Evolutionary conservation across 2,329 filamentous ascomycete genomes (phyloP), one percentile per base, ranked within the genome.

Genomic region (Aureobasidium musti): DNA sequence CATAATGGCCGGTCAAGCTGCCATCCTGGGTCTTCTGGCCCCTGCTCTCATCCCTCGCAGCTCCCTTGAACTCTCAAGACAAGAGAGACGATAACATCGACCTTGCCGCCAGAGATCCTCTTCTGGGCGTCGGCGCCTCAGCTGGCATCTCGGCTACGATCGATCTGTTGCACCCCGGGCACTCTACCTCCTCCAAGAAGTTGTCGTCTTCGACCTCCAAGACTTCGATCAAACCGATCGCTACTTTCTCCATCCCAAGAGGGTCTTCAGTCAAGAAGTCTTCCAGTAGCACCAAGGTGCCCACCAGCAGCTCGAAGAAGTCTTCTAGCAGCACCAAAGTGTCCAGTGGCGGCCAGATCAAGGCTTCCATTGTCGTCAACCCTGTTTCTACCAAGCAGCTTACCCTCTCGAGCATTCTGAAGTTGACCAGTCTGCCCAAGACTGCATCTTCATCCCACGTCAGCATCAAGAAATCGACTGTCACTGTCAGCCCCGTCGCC

Each of bases 1-100:
- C n/a, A 56, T 5, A 30, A 65, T 65, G 61, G 47, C 50, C 35
- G n/a, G 61, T 19, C 61, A 54, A 65, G 49, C 35, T 65, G 50
- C 50, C 5, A 54, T 65, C 13, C 26, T 65, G 35, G 50, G 61
- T 26, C 50, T 65, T 26, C 26, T 65, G 19, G 61, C 61, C 47
- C 61, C 61, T 19, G 61, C 61, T 17, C 23, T 65, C 49, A 50
- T 65, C 49, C 49, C 50, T 65, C 19, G 61, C 61, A 8, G 61
- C 61, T 26, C 61, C 61, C 21, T 39, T 65, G 49, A 52, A 52
- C 35, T 39, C 59, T 21, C 26, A 50, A 33, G 43, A 50, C 21
- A 63, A 52, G 33, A 50, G 59, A 28, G 59, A 45, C n/a, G 59
- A 50, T 1, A 30, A 14, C 26, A 7, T 35, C 21, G 57, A 43